These are phyloP conservation scores for Tilletiopsis washingtonensis DNA, from an alignment of 1,284 basidiomycete species.

Conservation along the genomic window DNA sequence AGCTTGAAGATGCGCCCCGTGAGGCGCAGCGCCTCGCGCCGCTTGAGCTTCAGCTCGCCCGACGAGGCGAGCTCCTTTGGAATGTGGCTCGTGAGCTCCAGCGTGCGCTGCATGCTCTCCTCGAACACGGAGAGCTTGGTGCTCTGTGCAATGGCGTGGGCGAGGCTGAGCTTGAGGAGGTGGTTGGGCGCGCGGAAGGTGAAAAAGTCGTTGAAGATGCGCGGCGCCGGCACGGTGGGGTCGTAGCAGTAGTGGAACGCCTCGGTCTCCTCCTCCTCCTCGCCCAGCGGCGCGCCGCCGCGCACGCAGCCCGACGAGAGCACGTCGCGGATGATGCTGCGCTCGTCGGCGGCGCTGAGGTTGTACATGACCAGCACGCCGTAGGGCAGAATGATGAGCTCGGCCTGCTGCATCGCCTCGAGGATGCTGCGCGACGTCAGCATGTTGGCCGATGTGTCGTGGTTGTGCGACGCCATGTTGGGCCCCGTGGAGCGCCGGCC, in stretches of 20 bases:
- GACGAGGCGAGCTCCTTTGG: constrained; percentile 74
- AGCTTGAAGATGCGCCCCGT: constrained; percentile 83
- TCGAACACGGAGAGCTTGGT: constrained; percentile 86
- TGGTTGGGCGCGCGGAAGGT: constrained; percentile 61
- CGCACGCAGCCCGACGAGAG: constrained; percentile 37
- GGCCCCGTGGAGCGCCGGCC: constrained; percentile 21
- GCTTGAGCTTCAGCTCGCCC: constrained; percentile 67
- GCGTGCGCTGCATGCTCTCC: constrained; percentile 66
- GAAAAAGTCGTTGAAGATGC: constrained; percentile 73
- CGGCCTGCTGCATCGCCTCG: constrained; percentile 42
- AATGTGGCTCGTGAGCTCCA: constrained; percentile 72
- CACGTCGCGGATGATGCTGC: constrained; percentile 40
- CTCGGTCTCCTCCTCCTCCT: constrained; percentile 35
- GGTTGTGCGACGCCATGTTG: constrained; percentile 46
- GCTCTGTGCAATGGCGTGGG: constrained; percentile 88
- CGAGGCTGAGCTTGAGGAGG: constrained; percentile 64
- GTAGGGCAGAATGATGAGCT: constrained; percentile 44
- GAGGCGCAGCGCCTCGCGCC: constrained; percentile 74
- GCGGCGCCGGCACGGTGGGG: constrained; percentile 69
- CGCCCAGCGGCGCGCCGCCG: constrained; percentile 12
- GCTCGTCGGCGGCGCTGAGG: constrained; percentile 39
- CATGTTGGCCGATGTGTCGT: constrained; percentile 38
- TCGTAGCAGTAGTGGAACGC: constrained; percentile 57
- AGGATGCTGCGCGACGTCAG: constrained; percentile 35
- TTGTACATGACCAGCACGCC: constrained; percentile 47